These are phyloP conservation scores for Ceratocystis albifundus DNA, from an alignment of 2,329 filamentous ascomycete species.

Conservation along the genomic window DNA sequence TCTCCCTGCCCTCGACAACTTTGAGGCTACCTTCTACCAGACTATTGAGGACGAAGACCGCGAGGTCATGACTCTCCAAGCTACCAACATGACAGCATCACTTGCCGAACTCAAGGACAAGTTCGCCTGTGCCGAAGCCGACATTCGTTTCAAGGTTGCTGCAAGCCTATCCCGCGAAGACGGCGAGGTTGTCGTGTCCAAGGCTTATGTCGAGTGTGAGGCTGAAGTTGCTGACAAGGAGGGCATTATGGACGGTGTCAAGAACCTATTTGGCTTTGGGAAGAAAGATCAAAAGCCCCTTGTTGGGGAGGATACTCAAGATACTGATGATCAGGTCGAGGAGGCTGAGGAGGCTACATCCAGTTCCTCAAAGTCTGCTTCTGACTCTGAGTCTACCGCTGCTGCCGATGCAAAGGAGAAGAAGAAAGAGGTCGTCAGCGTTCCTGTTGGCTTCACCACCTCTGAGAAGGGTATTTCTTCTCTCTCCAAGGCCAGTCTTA, in stretches of 20 bases:
- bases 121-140: slow-evolving; percentile 62
- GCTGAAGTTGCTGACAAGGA: slow-evolving; percentile 62
- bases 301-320: slow-evolving; percentile 49
- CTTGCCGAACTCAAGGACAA: slow-evolving; percentile 67
- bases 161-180: slow-evolving; percentile 60
- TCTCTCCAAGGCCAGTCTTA: slow-evolving; percentile 39
- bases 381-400: slow-evolving; percentile 36
- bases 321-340: slow-evolving; percentile 25
- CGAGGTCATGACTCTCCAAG: slow-evolving; percentile 55
- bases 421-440: slow-evolving; percentile 47
- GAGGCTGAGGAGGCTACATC: slow-evolving; percentile 30
- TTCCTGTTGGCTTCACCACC: slow-evolving; percentile 41
- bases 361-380: slow-evolving; percentile 26
- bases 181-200: slow-evolving; percentile 67
- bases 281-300: slow-evolving; percentile 74
- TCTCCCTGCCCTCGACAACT: slow-evolving; percentile 72
- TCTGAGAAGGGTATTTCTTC: slow-evolving; percentile 41
- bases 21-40: slow-evolving; percentile 70
- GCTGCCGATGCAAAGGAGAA: slow-evolving; percentile 42
- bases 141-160: slow-evolving; percentile 69
- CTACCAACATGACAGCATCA: slow-evolving; percentile 75
- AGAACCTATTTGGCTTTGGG: slow-evolving; percentile 91
- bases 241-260: slow-evolving; percentile 81
- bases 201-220: slow-evolving; percentile 75
- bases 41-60: slow-evolving; percentile 48